Percentiles rank a stretch among this genome's conserved stretches.
Conservation (phyloP, 2,329 filamentous ascomycete species). For the Phoma sp. region DNA sequence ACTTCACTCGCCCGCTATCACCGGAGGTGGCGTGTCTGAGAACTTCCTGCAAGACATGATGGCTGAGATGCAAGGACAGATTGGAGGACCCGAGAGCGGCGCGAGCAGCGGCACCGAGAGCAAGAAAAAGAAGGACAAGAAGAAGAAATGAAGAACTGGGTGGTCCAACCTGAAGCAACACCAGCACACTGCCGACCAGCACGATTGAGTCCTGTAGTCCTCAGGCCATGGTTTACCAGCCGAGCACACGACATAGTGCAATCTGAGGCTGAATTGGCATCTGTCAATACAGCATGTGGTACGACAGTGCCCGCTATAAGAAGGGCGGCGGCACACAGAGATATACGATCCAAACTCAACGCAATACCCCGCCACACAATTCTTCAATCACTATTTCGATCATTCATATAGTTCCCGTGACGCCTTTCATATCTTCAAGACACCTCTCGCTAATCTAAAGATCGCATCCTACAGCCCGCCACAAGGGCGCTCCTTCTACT, state of each 20-base stretch:
- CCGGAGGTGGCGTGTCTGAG: conserved; percentile 90
- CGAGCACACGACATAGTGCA: background rate
- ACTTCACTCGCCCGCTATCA: conserved; percentile 86
- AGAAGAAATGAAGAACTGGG: conserved; percentile 42
- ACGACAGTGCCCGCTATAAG: background rate
- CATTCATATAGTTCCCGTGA: background rate
- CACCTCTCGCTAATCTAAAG: background rate
- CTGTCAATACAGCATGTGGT: background rate
- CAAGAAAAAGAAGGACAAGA: conserved; percentile 50
- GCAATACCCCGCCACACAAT: background rate
- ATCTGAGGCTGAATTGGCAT: background rate
- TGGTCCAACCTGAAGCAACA: background rate
- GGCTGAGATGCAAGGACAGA: conserved; percentile 77
- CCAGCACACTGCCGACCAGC: background rate
- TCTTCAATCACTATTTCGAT: background rate
- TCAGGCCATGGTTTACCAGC: background rate
- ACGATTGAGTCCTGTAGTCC: background rate
- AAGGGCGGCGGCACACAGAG: background rate
- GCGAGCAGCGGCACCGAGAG: conserved; percentile 33
- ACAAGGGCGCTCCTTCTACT: too few species aligned
- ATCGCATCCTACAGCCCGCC: too few species aligned
- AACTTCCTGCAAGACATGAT: conserved; percentile 97
- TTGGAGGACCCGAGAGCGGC: conserved; percentile 31
- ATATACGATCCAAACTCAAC: conserved; percentile 2
- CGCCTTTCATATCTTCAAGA: background rate